Evolutionary conservation across 163 green algal genomes (phyloP).

Genomic region (Chlorella variabilis): DNA sequence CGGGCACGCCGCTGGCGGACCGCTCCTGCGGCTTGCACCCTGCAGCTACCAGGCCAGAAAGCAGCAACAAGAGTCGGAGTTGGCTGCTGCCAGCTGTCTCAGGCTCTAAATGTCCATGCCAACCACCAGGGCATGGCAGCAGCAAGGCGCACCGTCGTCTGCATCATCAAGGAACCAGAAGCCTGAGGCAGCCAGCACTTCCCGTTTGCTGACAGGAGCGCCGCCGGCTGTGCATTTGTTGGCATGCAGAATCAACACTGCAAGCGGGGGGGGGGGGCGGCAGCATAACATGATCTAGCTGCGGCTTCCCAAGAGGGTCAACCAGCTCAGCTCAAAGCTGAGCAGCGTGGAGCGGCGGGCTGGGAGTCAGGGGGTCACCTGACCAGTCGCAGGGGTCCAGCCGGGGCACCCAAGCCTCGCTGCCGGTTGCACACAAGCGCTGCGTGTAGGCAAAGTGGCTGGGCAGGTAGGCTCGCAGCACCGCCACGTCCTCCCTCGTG

Average conservation of each 20-base stretch:
- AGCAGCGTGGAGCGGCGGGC: too few species aligned
- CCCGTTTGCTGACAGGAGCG: too few species aligned
- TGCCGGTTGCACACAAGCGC: neutral
- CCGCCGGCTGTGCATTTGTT: neutral
- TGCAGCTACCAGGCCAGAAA: neutral
- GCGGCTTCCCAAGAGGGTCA: too few species aligned
- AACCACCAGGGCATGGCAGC: too few species aligned
- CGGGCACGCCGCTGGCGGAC: conserved; percentile 4
- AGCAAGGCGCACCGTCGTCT: too few species aligned
- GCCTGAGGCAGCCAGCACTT: neutral
- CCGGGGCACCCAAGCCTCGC: neutral
- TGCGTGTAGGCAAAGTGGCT: neutral
- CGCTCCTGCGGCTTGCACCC: neutral
- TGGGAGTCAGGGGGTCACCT: too few species aligned
- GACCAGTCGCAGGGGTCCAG: conserved; percentile 23
- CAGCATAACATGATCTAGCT: too few species aligned
- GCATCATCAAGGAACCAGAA: conserved; percentile 16
- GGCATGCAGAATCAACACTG: conserved; percentile 18
- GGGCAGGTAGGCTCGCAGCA: neutral
- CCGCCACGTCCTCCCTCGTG: neutral
- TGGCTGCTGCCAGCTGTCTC: too few species aligned
- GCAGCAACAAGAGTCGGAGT: too few species aligned
- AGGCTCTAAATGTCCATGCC: too few species aligned
- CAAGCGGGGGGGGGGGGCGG: too few species aligned
- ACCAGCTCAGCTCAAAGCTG: too few species aligned